Percentiles rank a stretch among this genome's conserved stretches.
These are phyloP conservation scores for Fusarium aywerte DNA, from an alignment of 2,329 filamentous ascomycete species.

Conservation along the genomic window DNA sequence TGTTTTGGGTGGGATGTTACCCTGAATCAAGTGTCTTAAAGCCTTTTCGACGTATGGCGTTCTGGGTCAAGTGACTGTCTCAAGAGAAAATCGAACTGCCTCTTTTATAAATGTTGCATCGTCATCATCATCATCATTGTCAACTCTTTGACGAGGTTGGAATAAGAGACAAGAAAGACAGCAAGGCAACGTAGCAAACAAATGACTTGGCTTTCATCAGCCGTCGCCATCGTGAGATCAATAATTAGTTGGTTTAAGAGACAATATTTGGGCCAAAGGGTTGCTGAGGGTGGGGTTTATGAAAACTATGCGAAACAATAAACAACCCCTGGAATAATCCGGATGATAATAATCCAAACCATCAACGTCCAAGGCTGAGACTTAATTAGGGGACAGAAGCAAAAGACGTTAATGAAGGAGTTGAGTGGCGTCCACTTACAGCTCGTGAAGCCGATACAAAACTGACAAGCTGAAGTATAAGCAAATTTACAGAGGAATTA, in stretches of 20 bases:
- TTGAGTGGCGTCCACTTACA: slow-evolving; percentile 30
- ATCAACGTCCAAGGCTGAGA: background rate
- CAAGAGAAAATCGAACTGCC: background rate
- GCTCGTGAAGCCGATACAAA: background rate
- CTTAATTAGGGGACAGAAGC: slow-evolving; percentile 1
- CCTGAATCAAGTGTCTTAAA: slow-evolving; percentile 28
- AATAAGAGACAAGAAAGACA: background rate
- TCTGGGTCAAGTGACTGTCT: slow-evolving; percentile 28
- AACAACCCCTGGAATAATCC: background rate
- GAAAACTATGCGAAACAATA: slow-evolving; percentile 18
- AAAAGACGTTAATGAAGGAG: slow-evolving; percentile 11
- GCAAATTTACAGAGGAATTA: slow-evolving; percentile 21
- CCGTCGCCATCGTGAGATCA: slow-evolving; percentile 5
- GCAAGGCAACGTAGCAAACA: background rate
- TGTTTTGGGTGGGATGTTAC: slow-evolving; percentile 18
- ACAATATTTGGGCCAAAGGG: background rate
- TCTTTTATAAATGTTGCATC: slow-evolving; percentile 19
- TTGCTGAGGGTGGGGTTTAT: background rate
- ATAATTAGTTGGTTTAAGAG: slow-evolving; percentile 12
- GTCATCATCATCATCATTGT: background rate
- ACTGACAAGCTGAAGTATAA: slow-evolving; percentile 5
- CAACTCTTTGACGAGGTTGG: slow-evolving; percentile 5
- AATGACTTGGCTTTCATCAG: slow-evolving; percentile 25
- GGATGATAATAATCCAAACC: background rate
- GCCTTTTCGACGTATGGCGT: slow-evolving; percentile 5